Evolutionary conservation across 345 rosid species (phyloP), one percentile per base, ranked within the genome.

Genomic region (Populus euphratica): DNA sequence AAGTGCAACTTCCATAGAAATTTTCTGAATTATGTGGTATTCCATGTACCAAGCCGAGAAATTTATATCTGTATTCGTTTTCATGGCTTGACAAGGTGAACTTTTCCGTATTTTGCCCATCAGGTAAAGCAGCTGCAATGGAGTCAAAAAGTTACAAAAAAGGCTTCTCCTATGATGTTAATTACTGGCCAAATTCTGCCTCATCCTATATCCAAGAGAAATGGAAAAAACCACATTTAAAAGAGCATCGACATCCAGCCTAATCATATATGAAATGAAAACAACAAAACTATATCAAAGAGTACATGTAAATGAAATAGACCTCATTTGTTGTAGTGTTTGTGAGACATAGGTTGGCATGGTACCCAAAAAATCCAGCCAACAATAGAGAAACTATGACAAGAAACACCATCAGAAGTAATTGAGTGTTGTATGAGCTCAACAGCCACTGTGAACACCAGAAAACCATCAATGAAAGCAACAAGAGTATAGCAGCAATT

Each of bases 301-400:
- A 38, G 62, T 7, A 62, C 4, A 73, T 13, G 21, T 25, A 52
- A 70, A 25, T 2, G 68, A 47, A 56, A 49, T 49, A 41, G 25
- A 91, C 98, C 97, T 93, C 97, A 44, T 93, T 96, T 62, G 99
- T 92, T 65, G 99, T 96, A 29, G 91, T 92, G 90, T 96, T 96
- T 74, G 86, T 88, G 76, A 87, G 81, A 76, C 98, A 93, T 23
- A 96, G 94, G 63, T 90, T 85, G 62, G 86, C 88, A 74, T 93
- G 98, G 85, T 91, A 93, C 20, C 84, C 91, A 33, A 93, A 92
- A 87, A 96, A 96, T 80, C 99, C 98, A 16, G 85, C 93, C 73
- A 96, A 81, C 70, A 92, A 81, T 78, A 93, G 94, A 44, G 97
- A 88, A 56, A 96, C 91, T 68, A 92, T 80, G 79, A 86, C 91